Conservation (phyloP, 371 early-diverging fungal genomes). For the Lichtheimia ornata region DNA sequence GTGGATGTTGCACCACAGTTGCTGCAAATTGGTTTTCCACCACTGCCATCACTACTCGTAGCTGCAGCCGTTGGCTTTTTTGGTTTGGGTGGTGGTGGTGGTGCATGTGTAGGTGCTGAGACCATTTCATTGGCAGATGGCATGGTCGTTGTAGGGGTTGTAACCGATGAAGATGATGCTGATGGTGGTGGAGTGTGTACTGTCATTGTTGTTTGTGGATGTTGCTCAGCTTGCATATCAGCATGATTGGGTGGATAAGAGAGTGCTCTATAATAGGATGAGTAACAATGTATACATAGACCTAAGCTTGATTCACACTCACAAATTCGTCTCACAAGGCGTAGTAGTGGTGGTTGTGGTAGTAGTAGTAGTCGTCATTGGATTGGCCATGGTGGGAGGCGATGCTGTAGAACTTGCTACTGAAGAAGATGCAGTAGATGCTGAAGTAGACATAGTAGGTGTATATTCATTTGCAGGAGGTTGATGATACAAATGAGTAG, state of each 20-base stretch:
- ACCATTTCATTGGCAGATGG: conserved; percentile 5
- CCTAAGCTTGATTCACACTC: too few relatives aligned
- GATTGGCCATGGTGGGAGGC: conserved; percentile 9
- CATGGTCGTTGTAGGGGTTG: conserved; percentile 3
- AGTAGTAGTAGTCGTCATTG: neutral
- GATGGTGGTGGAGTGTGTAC: conserved; percentile 11
- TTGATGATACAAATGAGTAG: conserved; percentile 14
- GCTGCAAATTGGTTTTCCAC: conserved; percentile 56
- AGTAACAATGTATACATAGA: neutral
- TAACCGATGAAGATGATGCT: conserved; percentile 6
- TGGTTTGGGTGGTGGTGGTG: conserved; percentile 6
- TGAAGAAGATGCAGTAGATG: conserved; percentile 23
- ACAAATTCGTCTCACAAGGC: neutral
- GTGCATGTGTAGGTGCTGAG: conserved; percentile 9
- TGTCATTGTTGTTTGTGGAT: conserved; percentile 6
- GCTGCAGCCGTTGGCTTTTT: conserved; percentile 17
- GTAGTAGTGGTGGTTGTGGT: neutral
- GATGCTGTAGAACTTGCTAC: conserved; percentile 14
- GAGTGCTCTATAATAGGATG: neutral
- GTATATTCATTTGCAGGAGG: conserved; percentile 4
- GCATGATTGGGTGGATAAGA: neutral
- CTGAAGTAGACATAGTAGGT: conserved; percentile 14
- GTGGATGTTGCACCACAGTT: conserved; percentile 92
- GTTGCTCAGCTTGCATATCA: conserved; percentile 1
- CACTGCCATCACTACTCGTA: conserved; percentile 20